Evolutionary conservation across 2,329 filamentous ascomycete species (phyloP), one percentile per base, ranked within the genome.

Genomic region (Rosellinia necatrix): DNA sequence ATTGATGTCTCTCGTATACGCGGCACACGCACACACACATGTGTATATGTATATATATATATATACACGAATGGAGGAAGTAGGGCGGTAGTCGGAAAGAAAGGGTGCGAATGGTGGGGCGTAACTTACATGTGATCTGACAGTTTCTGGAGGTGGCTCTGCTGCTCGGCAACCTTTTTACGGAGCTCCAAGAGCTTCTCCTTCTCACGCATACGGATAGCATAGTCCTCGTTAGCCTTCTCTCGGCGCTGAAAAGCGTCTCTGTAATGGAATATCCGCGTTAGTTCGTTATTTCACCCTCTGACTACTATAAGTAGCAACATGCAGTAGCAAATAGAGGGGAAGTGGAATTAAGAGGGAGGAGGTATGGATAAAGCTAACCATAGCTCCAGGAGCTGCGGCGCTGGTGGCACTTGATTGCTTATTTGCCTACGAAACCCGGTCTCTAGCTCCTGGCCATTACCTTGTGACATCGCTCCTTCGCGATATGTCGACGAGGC

Each of bases 191-290:
- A 67, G 61, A 97, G 88, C 91, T 96, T 97, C 79, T 92, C 87
- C 78, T 86, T 85, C 84, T 97, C 94, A 72, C 92, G 90, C 79
- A 89, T 80, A 70, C 86, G 85, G 77, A 99, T 92, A 77, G 89
- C 90, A 67, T 85, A 84, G 74, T 92, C 88, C 80, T 97, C 94
- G 72, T 79, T 82, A 65, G 93, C 93, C 72, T 88, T 84, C 78
- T 99, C 94, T 68, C 94, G 91, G 78, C 88, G 89, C 78, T 88
- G 91, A 84, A 97, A 99, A 54, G 91, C 86, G 72, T 99, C 93
- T 67, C 93, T 96, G 64, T 49, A n/a, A 8, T 17, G 25, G 2
- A 6, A 25, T 29, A 24, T 30, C 10, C 19, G 19, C 25, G 46
- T 54, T 15, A 27, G 47, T 43, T 42, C 29, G 15, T 48, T 17